Percentiles rank a stretch among this genome's conserved stretches.
Conservation (phyloP, 306 rosid species). For the Cucumis hystrix region DNA sequence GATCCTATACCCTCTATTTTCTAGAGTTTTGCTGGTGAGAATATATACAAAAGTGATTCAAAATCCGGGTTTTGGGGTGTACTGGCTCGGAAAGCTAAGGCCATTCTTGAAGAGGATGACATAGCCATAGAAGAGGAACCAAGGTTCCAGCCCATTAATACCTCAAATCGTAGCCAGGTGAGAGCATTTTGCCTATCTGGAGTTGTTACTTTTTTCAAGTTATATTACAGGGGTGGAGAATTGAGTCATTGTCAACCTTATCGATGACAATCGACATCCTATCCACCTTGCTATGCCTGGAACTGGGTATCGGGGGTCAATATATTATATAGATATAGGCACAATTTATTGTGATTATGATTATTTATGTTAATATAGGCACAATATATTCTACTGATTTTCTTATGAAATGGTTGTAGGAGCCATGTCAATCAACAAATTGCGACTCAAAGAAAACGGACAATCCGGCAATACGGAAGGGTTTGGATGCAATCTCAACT, state of each 20-base stretch:
- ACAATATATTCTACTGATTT: neutral
- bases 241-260: too few species aligned
- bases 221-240: too few species aligned
- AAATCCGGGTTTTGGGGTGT: conserved; percentile 86
- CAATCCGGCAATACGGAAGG: conserved; percentile 53
- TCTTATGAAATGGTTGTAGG: conserved; percentile 25
- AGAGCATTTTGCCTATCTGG: neutral
- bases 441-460: conserved; percentile 28
- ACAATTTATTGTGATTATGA: neutral
- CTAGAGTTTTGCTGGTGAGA: conserved; percentile 45
- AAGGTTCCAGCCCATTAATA: conserved; percentile 19
- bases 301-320: neutral
- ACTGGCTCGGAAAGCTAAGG: conserved; percentile 72
- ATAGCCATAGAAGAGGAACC: conserved; percentile 15
- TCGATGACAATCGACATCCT: too few species aligned
- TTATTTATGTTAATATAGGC: neutral
- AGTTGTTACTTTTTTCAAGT: neutral
- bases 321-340: neutral
- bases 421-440: conserved; percentile 31
- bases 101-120: conserved; percentile 67
- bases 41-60: conserved; percentile 18
- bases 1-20: conserved; percentile 7
- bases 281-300: too few species aligned
- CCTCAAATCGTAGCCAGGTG: conserved; percentile 42
- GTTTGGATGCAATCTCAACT: conserved; percentile 61